Base-by-base conservation (phyloP, 495 filamentous ascomycete species). In the Aeminium ludgeri region DNA sequence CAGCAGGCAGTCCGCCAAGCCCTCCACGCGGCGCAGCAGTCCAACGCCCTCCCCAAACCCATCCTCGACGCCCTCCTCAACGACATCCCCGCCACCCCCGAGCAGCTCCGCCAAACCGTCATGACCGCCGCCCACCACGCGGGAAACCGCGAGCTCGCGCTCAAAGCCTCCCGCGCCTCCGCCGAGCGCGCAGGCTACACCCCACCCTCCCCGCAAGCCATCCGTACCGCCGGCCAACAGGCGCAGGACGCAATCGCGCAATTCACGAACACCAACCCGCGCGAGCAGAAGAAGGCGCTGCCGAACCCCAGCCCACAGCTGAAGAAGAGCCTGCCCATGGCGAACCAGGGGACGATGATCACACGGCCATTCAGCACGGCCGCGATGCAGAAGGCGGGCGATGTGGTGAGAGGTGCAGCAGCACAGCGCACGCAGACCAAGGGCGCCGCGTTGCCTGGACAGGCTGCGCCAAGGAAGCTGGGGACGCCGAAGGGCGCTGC, bases 341-440 rank as follows among this genome's bases (percentile, higher is more conserved):
- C 48, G 6, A 51, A 51, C 17, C 38, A 46, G 34, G 36, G 46
- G 17, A 13, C 43, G 11, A 43, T 46, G 36, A 44, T 51, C 10
- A 51, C 48, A 12, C 27, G 48, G 4, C 48, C 48, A 1, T 11
- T 51, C 3, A 51, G 43, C 48, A 51, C 48, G 19, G 16, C 43
- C 33, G 48, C 48, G 6, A 34, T 51, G 20, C 48, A 51, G 23
- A 39, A 32, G 6, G 48, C 39, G 2, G 48, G 38, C 3, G 27
- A 16, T 10, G 19, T 34, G 7, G 28, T 51, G 1, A 15, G 44
- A 13, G 43, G 40, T 13, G 48, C 40, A 7, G 48, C 44, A 6
- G 47, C 47, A 6, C 47, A 50, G 19, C 48, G 47, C 13, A 32
- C 38, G 17, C 23, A 46, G 29, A n/a, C 36, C 30, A 50, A 41